These are phyloP conservation scores for Septoria petroselini DNA, from an alignment of 2,329 filamentous ascomycete species.

Conservation along the genomic window DNA sequence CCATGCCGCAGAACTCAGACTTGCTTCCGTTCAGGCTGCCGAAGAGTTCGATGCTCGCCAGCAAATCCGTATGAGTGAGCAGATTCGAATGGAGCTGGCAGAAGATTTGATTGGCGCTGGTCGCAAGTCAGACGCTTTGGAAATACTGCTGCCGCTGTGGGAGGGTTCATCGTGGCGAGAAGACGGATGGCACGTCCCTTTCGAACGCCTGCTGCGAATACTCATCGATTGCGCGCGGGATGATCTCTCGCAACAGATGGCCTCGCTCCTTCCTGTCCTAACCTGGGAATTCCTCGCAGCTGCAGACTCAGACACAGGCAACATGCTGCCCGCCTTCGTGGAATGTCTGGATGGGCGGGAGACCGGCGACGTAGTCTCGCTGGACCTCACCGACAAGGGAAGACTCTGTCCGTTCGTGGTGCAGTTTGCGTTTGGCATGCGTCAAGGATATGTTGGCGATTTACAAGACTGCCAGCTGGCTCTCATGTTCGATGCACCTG, in stretches of 20 bases:
- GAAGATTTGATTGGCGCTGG: slow-evolving; percentile 52
- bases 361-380: slow-evolving; percentile 12
- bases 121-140: slow-evolving; percentile 51
- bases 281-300: slow-evolving; percentile 55
- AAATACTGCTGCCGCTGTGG: slow-evolving; percentile 55
- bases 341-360: slow-evolving; percentile 24
- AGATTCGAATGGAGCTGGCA: slow-evolving; percentile 54
- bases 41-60: slow-evolving; percentile 51
- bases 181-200: slow-evolving; percentile 59
- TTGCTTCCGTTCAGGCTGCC: slow-evolving; percentile 48
- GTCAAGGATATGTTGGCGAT: slow-evolving; percentile 60
- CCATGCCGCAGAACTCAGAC: slow-evolving; percentile 51
- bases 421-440: slow-evolving; percentile 53
- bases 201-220: slow-evolving; percentile 53
- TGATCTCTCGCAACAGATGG: slow-evolving; percentile 37
- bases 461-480: slow-evolving; percentile 55
- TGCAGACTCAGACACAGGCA: slow-evolving; percentile 6
- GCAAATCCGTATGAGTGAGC: slow-evolving; percentile 55
- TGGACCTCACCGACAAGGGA: slow-evolving; percentile 25
- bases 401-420: slow-evolving; percentile 44
- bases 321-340: slow-evolving; percentile 14
- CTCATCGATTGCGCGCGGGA: slow-evolving; percentile 52
- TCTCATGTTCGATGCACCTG: slow-evolving; percentile 47
- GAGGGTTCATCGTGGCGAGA: slow-evolving; percentile 56
- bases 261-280: slow-evolving; percentile 50